Percentiles rank a stretch among this genome's conserved stretches.
Conservation (phyloP, 2,329 filamentous ascomycete species). For the Ambrosiella beaveri region DNA sequence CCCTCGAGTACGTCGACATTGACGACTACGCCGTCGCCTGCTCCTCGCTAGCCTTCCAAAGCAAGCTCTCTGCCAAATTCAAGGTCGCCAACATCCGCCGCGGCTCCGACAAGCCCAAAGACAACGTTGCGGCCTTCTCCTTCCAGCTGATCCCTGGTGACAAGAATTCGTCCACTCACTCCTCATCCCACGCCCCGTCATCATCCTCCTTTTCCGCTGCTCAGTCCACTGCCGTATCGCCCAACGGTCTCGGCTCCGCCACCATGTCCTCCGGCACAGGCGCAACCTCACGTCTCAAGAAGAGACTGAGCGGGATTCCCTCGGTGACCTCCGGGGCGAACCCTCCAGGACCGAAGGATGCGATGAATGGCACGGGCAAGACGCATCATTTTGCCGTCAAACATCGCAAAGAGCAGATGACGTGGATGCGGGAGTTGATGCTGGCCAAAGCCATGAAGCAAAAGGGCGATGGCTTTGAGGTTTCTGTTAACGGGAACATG, state of each 20-base stretch:
- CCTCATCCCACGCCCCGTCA: too few species aligned
- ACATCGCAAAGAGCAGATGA: constrained; percentile 74
- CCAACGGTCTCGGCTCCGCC: constrained; percentile 5
- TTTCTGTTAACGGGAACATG: constrained; percentile 66
- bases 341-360: constrained; percentile 25
- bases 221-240: constrained; percentile 8
- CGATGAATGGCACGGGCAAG: constrained; percentile 51
- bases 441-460: constrained; percentile 72
- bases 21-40: constrained; percentile 81
- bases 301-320: constrained; percentile 16
- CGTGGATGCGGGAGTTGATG: constrained; percentile 95
- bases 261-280: constrained; percentile 8
- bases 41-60: constrained; percentile 54
- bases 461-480: constrained; percentile 68
- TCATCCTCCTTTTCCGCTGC: neutral
- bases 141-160: constrained; percentile 72
- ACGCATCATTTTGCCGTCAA: constrained; percentile 89
- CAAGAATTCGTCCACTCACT: constrained; percentile 21
- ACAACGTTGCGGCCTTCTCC: constrained; percentile 51
- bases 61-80: constrained; percentile 75
- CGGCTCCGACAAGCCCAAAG: constrained; percentile 30
- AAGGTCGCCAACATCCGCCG: constrained; percentile 55
- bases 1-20: constrained; percentile 67
- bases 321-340: constrained; percentile 14
- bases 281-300: constrained; percentile 6